Base-by-base conservation (phyloP, 2,329 filamentous ascomycete species). In the Aspergillus oerlinghausenensis region DNA sequence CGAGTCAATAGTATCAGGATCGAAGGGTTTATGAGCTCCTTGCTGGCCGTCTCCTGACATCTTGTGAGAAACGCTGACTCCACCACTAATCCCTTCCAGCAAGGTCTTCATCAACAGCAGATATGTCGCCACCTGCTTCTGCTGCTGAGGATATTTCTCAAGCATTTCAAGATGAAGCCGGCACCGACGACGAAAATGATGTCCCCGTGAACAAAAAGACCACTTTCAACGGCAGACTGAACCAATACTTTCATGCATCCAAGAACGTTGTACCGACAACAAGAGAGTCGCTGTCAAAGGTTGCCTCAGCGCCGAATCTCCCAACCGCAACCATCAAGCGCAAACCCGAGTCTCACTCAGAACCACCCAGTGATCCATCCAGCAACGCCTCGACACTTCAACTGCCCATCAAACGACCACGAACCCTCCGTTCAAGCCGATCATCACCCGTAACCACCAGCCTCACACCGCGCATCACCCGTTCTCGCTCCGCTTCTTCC, bases 181-280 rank as follows among this genome's bases (percentile, higher is more conserved):
- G 45, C 26, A 28, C 49, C 45, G 21, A 42, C 9, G 54, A 50
- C 42, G 50, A 60, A 3, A 55, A 67, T 1, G 65, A 71, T 51
- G 63, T 71, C 8, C 70, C 71, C 14, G 65, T 73, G 52, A 69
- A 73, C 60, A 69, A 64, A 42, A 58, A 58, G 3, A 70, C 69
- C 52, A 73, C 65, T 49, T 76, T 76, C 57, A 65, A 74, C 47
- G 74, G 73, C 14, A 62, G 57, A 17, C 60, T 76, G 7, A 68
- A 70, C 32, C 66, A 69, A 60, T 76, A 67, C 47, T 58, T 72
- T 1, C 71, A 75, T 54, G 49, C 55, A 0, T 55, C 60, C 32
- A 51, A 54, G 23, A 51, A 51, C 4, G 47, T 40, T 25, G 43
- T 11, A 14, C 8, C 11, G 43, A 23, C 10, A 47, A 23, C 10